A percentile compares a stretch with the other conserved stretches of the same genome.
These are phyloP conservation scores for Durusdinium trenchii DNA, from an alignment of 73 alveolate genomes.

Conservation along the genomic window DNA sequence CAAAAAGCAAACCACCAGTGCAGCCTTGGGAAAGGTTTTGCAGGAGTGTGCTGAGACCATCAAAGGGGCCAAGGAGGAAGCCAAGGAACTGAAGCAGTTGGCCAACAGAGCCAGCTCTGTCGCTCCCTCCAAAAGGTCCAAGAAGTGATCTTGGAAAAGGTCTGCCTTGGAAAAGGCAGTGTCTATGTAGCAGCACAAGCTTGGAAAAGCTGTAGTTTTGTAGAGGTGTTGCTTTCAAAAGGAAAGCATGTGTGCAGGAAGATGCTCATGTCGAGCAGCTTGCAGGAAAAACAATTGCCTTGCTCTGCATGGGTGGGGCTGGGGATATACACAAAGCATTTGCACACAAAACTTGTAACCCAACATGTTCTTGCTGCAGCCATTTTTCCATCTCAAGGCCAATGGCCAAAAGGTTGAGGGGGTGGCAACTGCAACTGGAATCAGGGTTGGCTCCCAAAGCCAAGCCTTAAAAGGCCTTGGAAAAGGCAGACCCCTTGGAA, in stretches of 20 bases:
- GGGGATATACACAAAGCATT: not conserved
- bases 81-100: slow-evolving; percentile 2
- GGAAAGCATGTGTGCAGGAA: not conserved
- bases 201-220: not conserved
- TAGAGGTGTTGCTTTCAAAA: not conserved
- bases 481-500: not conserved
- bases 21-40: not conserved
- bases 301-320: too few species aligned
- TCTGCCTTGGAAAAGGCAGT: not conserved
- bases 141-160: not conserved
- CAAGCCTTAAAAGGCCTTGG: not conserved
- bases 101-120: not conserved
- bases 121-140: slow-evolving; percentile 16
- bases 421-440: slow-evolving; percentile 18
- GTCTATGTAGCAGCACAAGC: not conserved
- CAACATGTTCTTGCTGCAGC: not conserved
- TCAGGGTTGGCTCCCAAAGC: not conserved
- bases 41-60: not conserved
- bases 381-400: not conserved
- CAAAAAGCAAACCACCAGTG: not conserved
- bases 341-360: not conserved
- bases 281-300: not conserved
- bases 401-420: slow-evolving; percentile 33
- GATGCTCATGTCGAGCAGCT: not conserved
- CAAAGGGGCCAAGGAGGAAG: not conserved